Evolutionary conservation across 441 rosid genomes (phyloP).

Genomic region (Adansonia rubrostipa): DNA sequence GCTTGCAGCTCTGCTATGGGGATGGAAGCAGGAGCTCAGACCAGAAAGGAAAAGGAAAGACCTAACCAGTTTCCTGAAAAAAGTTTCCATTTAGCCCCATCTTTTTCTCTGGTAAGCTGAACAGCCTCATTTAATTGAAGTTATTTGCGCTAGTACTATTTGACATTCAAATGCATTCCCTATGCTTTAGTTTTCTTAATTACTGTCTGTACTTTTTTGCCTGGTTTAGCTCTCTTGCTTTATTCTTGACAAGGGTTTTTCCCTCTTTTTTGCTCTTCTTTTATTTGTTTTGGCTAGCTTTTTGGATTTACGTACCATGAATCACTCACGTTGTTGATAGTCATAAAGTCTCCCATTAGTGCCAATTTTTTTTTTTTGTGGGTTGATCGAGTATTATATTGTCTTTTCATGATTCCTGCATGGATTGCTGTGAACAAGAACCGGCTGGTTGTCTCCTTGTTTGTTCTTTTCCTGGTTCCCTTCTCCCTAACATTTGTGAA

Average conservation of each 20-base stretch:
- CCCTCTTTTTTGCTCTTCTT: background rate
- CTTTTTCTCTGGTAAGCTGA: slow-evolving; percentile 49
- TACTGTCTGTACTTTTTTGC: slow-evolving; percentile 11
- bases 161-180: background rate
- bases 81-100: slow-evolving; percentile 25
- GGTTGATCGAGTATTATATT: slow-evolving; percentile 21
- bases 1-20: slow-evolving; percentile 79
- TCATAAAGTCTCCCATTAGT: slow-evolving; percentile 48
- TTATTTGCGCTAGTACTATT: background rate
- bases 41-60: slow-evolving; percentile 84
- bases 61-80: slow-evolving; percentile 41
- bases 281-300: slow-evolving; percentile 14
- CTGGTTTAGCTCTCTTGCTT: slow-evolving; percentile 15
- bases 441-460: slow-evolving; percentile 72
- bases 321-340: slow-evolving; percentile 48
- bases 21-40: slow-evolving; percentile 70
- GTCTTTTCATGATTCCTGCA: slow-evolving; percentile 43
- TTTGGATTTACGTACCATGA: slow-evolving; percentile 37
- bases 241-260: background rate
- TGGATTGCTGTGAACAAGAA: slow-evolving; percentile 53
- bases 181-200: background rate
- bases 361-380: slow-evolving; percentile 34
- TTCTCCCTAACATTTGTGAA: background rate
- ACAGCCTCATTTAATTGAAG: background rate
- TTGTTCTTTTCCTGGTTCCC: slow-evolving; percentile 53